Percentiles rank a stretch among this genome's conserved stretches.
phyloP scores from a whole-genome alignment of 176 grass and related monocot species.

The bread wheat (Triticum aestivum) region DNA sequence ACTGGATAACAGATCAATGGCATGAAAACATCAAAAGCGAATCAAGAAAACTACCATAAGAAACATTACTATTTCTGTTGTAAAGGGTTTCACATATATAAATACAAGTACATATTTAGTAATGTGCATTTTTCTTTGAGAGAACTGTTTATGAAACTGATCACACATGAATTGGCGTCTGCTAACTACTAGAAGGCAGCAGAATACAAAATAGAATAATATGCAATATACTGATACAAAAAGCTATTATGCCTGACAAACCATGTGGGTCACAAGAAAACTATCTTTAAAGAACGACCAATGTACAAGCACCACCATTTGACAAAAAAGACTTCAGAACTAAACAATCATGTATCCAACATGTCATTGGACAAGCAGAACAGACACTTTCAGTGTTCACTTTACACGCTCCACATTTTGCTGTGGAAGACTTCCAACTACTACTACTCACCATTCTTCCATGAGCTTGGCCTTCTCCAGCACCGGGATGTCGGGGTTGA shows the following conservation, averaged over 20 bases:
- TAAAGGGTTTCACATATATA: not conserved
- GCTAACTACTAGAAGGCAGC: not conserved
- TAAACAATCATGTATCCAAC: not conserved
- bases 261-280: slow-evolving; percentile 1
- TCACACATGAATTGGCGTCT: not conserved
- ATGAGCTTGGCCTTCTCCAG: slow-evolving; percentile 88
- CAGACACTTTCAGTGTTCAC: not conserved
- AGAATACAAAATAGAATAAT: not conserved
- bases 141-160: not conserved
- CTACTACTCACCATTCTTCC: slow-evolving; percentile 74
- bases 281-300: not conserved
- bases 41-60: slow-evolving; percentile 1
- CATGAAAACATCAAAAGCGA: not conserved
- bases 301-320: slow-evolving; percentile 1
- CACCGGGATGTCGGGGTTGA: slow-evolving; percentile 67
- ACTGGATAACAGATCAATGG: not conserved
- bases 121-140: not conserved
- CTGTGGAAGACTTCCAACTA: not conserved
- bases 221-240: not conserved
- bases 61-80: not conserved
- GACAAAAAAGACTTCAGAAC: slow-evolving; percentile 3
- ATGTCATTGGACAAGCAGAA: not conserved
- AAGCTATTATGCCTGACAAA: not conserved
- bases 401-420: not conserved
- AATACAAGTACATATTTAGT: not conserved